Evolutionary conservation across 306 rosid genomes (phyloP).

Genomic region (Benincasa hispida): DNA sequence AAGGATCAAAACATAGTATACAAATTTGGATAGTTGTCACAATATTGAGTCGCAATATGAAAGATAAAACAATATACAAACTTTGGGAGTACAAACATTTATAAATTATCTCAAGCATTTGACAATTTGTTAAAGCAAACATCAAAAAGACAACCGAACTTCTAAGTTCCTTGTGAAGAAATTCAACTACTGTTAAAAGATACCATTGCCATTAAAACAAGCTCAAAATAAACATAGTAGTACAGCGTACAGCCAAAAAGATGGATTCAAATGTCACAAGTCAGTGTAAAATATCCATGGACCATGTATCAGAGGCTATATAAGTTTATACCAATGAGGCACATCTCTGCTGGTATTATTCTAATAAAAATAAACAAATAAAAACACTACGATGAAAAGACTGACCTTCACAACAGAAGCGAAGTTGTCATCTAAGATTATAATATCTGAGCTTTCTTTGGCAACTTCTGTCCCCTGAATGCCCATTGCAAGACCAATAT

Average conservation of each 20-base stretch:
- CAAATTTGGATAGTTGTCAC: not conserved
- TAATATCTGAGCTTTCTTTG: conserved; percentile 83
- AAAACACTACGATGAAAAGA: too few species aligned
- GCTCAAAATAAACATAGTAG: not conserved
- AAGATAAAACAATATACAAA: not conserved
- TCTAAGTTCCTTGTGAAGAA: not conserved
- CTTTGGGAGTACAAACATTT: not conserved
- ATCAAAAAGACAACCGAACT: not conserved
- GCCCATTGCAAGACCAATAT: conserved; percentile 91
- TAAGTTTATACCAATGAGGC: not conserved
- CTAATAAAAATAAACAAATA: not conserved
- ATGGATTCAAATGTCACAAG: not conserved
- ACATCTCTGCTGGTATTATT: not conserved
- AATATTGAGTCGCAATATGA: too few species aligned
- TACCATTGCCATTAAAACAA: not conserved
- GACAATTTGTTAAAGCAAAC: not conserved
- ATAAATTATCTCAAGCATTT: not conserved
- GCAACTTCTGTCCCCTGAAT: conserved; percentile 88
- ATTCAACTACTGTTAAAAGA: not conserved
- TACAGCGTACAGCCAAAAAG: not conserved
- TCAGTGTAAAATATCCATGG: not conserved
- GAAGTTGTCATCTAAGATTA: conserved; percentile 88
- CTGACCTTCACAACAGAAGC: conserved; percentile 80
- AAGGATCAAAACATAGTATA: not conserved
- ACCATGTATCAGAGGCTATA: not conserved